Percentiles rank a stretch among this genome's conserved stretches.
phyloP scores from a whole-genome alignment of 106 monocot genomes.

The Dioscorea zingiberensis region DNA sequence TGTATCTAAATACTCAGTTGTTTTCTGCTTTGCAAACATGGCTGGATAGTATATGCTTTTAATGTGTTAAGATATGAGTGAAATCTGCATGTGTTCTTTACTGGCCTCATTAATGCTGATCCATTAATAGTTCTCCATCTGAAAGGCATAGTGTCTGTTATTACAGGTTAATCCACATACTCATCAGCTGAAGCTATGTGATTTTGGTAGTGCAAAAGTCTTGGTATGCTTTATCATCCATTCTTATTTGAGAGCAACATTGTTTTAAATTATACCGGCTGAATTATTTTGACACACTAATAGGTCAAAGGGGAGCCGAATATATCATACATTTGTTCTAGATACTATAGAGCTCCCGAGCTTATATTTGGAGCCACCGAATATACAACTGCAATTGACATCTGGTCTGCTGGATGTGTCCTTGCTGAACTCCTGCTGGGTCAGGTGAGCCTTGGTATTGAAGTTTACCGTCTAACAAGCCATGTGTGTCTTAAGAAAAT shows the following conservation, averaged over 20 bases:
- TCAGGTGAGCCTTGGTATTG: neutral
- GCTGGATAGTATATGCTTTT: no score
- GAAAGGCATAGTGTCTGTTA: neutral
- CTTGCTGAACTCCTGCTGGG: constrained; percentile 21
- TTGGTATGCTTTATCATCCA: constrained; percentile 21
- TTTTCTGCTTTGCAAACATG: no score
- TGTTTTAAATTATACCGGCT: neutral
- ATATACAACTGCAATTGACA: constrained; percentile 55
- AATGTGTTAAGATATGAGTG: no score
- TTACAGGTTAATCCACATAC: constrained; percentile 45
- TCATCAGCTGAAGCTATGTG: constrained; percentile 46
- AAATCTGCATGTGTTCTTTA: no score
- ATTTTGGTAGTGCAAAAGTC: constrained; percentile 57
- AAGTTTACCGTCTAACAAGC: neutral
- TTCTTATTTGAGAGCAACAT: neutral
- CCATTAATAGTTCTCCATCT: no score
- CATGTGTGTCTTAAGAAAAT: neutral
- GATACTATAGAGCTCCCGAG: constrained; percentile 55
- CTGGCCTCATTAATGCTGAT: no score
- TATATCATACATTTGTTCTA: constrained; percentile 52
- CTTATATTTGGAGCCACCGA: constrained; percentile 62
- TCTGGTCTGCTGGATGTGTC: constrained; percentile 63
- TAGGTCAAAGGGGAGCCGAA: constrained; percentile 58
- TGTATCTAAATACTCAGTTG: no score
- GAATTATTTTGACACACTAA: neutral